A percentile compares a stretch with the other conserved stretches of the same genome.
Conservation (phyloP, 2,329 filamentous ascomycete species). For the Cadophora sp. region DNA sequence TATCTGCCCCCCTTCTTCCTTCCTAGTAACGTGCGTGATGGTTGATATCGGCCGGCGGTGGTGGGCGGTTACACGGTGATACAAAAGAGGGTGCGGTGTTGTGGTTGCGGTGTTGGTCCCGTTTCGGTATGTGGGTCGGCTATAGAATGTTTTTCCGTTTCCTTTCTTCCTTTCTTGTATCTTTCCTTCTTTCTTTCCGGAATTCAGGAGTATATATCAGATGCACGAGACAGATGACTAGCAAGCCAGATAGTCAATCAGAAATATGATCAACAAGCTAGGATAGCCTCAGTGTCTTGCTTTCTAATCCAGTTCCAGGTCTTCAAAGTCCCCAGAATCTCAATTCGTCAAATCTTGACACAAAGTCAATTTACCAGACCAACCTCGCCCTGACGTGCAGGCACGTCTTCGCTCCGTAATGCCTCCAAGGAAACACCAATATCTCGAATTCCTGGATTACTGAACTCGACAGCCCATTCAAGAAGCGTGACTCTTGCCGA, state of each 20-base stretch:
- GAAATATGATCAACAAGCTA: not conserved
- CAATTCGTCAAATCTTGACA: no score
- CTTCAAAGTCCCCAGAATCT: no score
- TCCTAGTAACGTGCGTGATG: not conserved
- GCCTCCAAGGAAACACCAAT: not conserved
- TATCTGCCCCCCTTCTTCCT: not conserved
- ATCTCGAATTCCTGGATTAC: not conserved
- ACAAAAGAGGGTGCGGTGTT: not conserved
- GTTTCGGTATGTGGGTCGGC: not conserved
- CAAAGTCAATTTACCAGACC: no score
- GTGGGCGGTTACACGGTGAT: not conserved
- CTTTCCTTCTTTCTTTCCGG: not conserved
- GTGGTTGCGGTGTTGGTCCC: no score
- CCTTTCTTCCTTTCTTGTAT: not conserved
- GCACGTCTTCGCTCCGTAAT: not conserved
- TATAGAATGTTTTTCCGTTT: not conserved
- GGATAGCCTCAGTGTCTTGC: not conserved
- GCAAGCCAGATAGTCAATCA: not conserved
- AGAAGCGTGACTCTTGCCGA: not conserved
- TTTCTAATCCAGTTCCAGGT: not conserved
- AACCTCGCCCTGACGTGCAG: not conserved
- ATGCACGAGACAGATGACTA: not conserved
- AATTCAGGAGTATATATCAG: slow-evolving; percentile 4
- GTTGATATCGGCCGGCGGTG: not conserved
- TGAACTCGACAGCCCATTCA: not conserved